These are phyloP conservation scores for Pseudogymnoascus sp. DNA, from an alignment of 2,329 filamentous ascomycete genomes.

Conservation along the genomic window DNA sequence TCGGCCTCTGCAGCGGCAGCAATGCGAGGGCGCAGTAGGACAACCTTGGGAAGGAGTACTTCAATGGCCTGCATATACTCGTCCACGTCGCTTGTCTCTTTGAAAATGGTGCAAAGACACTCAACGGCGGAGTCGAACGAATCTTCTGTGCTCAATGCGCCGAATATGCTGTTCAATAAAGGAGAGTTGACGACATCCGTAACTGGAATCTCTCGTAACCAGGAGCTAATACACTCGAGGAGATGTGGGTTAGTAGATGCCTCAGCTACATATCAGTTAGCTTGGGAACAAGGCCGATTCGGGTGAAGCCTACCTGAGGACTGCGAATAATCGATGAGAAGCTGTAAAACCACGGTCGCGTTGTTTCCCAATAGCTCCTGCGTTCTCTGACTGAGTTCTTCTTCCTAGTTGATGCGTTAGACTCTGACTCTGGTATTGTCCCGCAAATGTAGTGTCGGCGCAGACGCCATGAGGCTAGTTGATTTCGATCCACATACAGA, in stretches of 20 bases:
- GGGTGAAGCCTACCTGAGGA: slow-evolving; percentile 66
- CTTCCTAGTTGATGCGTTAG: slow-evolving; percentile 68
- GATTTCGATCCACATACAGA: slow-evolving; percentile 77
- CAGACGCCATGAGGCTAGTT: slow-evolving; percentile 36
- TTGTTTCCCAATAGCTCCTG: slow-evolving; percentile 87
- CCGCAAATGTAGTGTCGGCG: slow-evolving; percentile 31
- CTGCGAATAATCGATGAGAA: slow-evolving; percentile 84
- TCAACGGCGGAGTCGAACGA: slow-evolving; percentile 87
- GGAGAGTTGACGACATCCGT: slow-evolving; percentile 77
- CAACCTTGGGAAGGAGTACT: slow-evolving; percentile 70
- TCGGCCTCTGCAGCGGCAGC: slow-evolving; percentile 67
- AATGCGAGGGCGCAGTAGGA: slow-evolving; percentile 71
- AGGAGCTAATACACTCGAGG: slow-evolving; percentile 92
- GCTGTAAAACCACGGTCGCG: slow-evolving; percentile 74
- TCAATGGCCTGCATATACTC: slow-evolving; percentile 79
- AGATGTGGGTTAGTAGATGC: slow-evolving; percentile 83
- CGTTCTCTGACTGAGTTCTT: slow-evolving; percentile 81
- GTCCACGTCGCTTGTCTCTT: slow-evolving; percentile 88
- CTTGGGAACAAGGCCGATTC: slow-evolving; percentile 10
- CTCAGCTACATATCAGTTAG: slow-evolving; percentile 44
- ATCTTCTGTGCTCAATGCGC: slow-evolving; percentile 64
- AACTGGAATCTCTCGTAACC: slow-evolving; percentile 88
- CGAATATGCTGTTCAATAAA: slow-evolving; percentile 72
- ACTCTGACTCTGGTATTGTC: slow-evolving; percentile 33
- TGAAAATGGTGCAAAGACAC: slow-evolving; percentile 84